Evolutionary conservation across 352 stramenopile species (phyloP).

Genomic region (Phytophthora colocasiae): DNA sequence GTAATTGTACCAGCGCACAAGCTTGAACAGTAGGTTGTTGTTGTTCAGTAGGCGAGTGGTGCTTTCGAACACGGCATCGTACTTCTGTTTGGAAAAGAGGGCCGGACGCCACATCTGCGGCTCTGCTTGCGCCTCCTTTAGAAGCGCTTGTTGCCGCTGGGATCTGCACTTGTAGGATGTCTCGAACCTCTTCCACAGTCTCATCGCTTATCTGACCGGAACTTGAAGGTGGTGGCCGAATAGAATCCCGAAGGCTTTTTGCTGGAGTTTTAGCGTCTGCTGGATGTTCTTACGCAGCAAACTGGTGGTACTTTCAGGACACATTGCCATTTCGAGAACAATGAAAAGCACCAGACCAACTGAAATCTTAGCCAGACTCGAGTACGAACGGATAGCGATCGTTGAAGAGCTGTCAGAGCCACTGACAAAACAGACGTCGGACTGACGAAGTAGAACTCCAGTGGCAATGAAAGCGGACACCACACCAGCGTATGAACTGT

Average conservation of each 20-base stretch:
- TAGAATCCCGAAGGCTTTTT: slow-evolving; percentile 65
- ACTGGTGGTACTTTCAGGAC: slow-evolving; percentile 63
- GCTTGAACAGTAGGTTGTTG: slow-evolving; percentile 81
- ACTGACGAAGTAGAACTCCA: slow-evolving; percentile 69
- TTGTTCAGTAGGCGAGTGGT: slow-evolving; percentile 80
- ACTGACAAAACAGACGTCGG: slow-evolving; percentile 54
- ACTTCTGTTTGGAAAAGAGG: slow-evolving; percentile 73
- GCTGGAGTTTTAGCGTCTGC: slow-evolving; percentile 61
- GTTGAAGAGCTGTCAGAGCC: slow-evolving; percentile 43
- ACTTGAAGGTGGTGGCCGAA: slow-evolving; percentile 75
- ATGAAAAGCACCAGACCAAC: slow-evolving; percentile 82
- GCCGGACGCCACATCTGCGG: slow-evolving; percentile 66
- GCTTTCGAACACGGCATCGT: slow-evolving; percentile 63
- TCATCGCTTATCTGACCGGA: slow-evolving; percentile 56
- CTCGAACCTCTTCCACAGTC: slow-evolving; percentile 51
- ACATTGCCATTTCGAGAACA: slow-evolving; percentile 64
- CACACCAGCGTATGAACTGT: slow-evolving; percentile 68
- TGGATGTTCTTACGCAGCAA: slow-evolving; percentile 76
- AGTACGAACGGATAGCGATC: slow-evolving; percentile 74
- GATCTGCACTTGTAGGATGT: slow-evolving; percentile 64
- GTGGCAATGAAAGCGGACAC: slow-evolving; percentile 77
- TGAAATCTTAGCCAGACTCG: slow-evolving; percentile 74
- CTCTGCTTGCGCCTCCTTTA: slow-evolving; percentile 64
- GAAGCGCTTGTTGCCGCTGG: slow-evolving; percentile 55
- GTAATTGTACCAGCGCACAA: slow-evolving; percentile 76